Percentiles rank a stretch among this genome's conserved stretches.
Evolutionary conservation across 2,329 filamentous ascomycete species (phyloP).

Genomic region (Mollisia scopiformis): DNA sequence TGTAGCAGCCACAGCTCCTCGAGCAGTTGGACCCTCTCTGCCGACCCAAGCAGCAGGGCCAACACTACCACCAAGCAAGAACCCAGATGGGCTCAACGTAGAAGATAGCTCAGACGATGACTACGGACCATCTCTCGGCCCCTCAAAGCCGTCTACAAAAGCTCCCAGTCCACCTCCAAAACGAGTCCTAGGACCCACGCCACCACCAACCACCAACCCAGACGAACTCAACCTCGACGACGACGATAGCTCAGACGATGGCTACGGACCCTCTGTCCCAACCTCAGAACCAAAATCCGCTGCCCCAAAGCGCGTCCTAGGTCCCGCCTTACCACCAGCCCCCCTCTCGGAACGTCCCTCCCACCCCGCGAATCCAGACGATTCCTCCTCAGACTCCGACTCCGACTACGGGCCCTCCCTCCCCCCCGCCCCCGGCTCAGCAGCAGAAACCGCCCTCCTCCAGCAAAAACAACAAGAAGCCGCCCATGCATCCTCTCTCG

Average conservation of each 20-base stretch:
- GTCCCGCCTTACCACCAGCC: constrained; percentile 48
- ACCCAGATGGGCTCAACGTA: constrained; percentile 50
- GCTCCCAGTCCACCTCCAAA: constrained; percentile 28
- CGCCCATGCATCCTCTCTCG: constrained; percentile 34
- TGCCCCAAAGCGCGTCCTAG: constrained; percentile 33
- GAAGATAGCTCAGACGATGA: constrained; percentile 45
- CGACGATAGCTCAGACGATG: constrained; percentile 41
- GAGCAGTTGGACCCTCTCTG: too few species aligned
- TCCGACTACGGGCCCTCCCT: constrained; percentile 64
- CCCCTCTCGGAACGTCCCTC: constrained; percentile 43
- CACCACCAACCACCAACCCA: constrained; percentile 42
- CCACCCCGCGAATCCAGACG: constrained; percentile 27
- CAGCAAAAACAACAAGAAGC: constrained; percentile 30
- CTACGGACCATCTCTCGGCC: constrained; percentile 26
- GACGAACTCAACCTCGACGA: constrained; percentile 51
- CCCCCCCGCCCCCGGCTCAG: constrained; percentile 45
- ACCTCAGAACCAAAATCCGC: constrained; percentile 17
- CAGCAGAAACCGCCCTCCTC: constrained; percentile 22
- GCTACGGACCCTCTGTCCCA: constrained; percentile 32
- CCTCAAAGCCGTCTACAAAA: constrained; percentile 8
- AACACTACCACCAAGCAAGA: constrained; percentile 37
- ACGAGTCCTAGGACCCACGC: constrained; percentile 29
- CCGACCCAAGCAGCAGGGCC: constrained; percentile 32
- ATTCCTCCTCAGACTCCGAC: constrained; percentile 40
- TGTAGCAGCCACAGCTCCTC: constrained; percentile 31